Evolutionary conservation across 176 grass and related monocot species (phyloP), one percentile per base, ranked within the genome.

Genomic region (Zoysia pacifica): DNA sequence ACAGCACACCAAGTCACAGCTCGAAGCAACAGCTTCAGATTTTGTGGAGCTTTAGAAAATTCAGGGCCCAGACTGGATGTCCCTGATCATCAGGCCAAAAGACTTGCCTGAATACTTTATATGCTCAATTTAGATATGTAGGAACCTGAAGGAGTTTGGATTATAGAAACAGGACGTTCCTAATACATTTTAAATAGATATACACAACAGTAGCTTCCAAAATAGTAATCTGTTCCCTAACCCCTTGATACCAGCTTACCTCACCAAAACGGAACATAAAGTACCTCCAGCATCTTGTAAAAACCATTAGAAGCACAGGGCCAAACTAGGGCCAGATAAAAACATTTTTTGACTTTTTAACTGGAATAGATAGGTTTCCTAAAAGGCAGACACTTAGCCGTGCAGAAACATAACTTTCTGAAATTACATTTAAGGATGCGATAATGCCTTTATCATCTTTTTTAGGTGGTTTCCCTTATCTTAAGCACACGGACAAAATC

Each of bases 51-150:
- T 16, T 16, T 54, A 1, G 41, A 11, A 77, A 82, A 83, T n/a
- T 50, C 41, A 67, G 65, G 12, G 48, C 2, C 43, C 79, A 77
- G 28, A 35, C 73, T 77, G 73, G 49, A 72, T 77, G 20, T 64
- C 60, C 46, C 42, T 48, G 40, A 35, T 82, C 18, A 82, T 48
- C 20, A 2, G 38, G 38, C 9, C 1, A 53, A 11, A 37, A 78
- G 68, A 67, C 50, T 51, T 59, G 18, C 18, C 16, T 59, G 55
- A 19, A 9, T 51, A 50, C 28, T 72, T 59, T 4, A 75, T 70
- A 70, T 46, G 58, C 48, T 18, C 11, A 14, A 48, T 55, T 79
- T 54, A 62, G 9, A 65, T 37, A 69, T 36, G 40, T 2, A 62
- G 9, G n/a, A 40, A 67, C 1, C 51, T 8, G 5, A n/a, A 36